Base-by-base conservation (phyloP, 1,284 basidiomycete genomes). In the Erythrobasidium hasegawianum region DNA sequence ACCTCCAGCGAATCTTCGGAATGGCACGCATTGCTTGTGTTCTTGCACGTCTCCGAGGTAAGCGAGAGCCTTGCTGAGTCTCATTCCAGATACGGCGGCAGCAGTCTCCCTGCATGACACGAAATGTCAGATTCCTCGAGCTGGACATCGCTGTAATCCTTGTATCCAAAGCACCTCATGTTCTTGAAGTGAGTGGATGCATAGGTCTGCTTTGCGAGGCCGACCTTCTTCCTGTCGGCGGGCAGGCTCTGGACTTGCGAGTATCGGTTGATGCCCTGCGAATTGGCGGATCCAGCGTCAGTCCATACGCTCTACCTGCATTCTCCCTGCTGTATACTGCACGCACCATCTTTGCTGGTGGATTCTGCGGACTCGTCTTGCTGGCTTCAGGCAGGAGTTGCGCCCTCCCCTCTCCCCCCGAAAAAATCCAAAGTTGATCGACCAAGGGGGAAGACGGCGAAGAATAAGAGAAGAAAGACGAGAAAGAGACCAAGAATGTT, bases 181-280 rank as follows among this genome's bases (percentile, higher is more conserved):
- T 98, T 98, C 89, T 98, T 99, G 87, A 97, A 98, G 84, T 98
- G 96, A 68, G 95, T 96, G 75, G 94, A 90, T 78, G 97, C 86
- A 84, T 97, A 96, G 38, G 69, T 64, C 22, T 72, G 71, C 66
- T 68, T 69, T 54, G 70, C 71, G 69, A 74, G 70, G 20, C 72
- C 72, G 61, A 72, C 68, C 59, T 70, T 57, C 67, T 72, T 72
- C 69, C 71, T 72, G 72, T 74, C 71, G 64, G 68, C 43, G 43
- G 49, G 49, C 18, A 62, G 13, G 26, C 52, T 39, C 18, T 62
- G 49, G n/a, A 33, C 18, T 38, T 62, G 59, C 38, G 50, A 54
- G 33, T 62, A 62, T 18, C 41, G 33, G 7, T 38, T 49, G 58
- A 47, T 24, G 43, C 43, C 43, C 43, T 47, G 43, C 16, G 4